Conservation (phyloP, 768 basidiomycete genomes). For the Phylloporus scabripes region DNA sequence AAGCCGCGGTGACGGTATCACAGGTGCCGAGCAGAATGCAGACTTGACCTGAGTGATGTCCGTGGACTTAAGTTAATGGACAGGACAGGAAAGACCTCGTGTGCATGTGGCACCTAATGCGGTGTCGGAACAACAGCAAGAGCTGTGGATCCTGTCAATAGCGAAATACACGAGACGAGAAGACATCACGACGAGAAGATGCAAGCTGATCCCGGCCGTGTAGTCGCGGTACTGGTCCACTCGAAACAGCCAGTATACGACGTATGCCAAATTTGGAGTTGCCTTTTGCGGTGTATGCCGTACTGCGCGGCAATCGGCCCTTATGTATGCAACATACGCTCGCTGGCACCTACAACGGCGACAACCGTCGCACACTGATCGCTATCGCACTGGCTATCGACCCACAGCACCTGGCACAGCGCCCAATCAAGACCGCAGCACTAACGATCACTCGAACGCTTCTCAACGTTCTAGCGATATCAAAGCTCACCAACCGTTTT, state of each 20-base stretch:
- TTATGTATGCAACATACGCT: constrained; percentile 22
- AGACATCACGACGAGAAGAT: constrained; percentile 5
- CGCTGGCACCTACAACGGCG: background rate
- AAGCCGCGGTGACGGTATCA: constrained; percentile 35
- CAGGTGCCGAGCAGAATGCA: constrained; percentile 31
- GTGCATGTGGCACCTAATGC: constrained; percentile 31
- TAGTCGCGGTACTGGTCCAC: background rate
- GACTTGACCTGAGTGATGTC: constrained; percentile 30
- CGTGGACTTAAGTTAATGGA: constrained; percentile 37
- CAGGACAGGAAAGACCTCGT: constrained; percentile 32
- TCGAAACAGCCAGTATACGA: constrained; percentile 9
- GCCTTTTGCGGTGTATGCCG: constrained; percentile 28
- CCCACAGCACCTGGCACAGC: background rate
- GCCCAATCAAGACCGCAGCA: background rate
- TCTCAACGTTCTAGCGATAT: background rate
- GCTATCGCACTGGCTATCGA: background rate
- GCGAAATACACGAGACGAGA: constrained; percentile 10
- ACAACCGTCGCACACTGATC: background rate
- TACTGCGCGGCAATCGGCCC: constrained; percentile 26
- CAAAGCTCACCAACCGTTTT: background rate
- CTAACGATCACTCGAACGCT: background rate
- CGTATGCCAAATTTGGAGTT: constrained; percentile 17
- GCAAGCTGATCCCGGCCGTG: constrained; percentile 13
- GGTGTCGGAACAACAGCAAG: constrained; percentile 25
- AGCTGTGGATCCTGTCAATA: constrained; percentile 17